Conservation (phyloP, 805 yeast species). For the Candida easanensis region DNA sequence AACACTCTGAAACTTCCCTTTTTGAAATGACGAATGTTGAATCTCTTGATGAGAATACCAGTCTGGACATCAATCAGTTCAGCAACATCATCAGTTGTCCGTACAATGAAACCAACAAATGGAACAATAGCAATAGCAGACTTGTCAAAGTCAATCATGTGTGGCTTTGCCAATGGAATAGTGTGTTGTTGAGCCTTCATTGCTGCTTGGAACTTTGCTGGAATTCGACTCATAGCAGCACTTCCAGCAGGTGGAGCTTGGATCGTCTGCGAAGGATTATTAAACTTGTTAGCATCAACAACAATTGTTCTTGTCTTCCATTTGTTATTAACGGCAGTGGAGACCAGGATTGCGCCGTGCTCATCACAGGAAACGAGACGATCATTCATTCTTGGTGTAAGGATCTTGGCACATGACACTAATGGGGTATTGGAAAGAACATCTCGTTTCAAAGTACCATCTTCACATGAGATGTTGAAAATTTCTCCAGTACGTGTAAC, state of each 20-base stretch:
- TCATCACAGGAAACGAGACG: constrained; percentile 55
- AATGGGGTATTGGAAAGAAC: constrained; percentile 34
- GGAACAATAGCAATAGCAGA: constrained; percentile 52
- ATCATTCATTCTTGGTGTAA: constrained; percentile 75
- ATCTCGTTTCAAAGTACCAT: constrained; percentile 40
- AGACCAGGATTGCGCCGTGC: constrained; percentile 53
- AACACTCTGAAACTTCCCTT: constrained; percentile 58
- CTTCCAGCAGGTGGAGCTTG: background rate
- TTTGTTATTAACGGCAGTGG: constrained; percentile 56
- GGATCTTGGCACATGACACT: constrained; percentile 51
- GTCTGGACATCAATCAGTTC: constrained; percentile 77
- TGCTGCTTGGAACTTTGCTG: background rate
- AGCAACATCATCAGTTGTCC: constrained; percentile 53
- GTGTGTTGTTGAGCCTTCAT: background rate
- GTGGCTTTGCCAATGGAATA: background rate
- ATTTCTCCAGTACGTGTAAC: constrained; percentile 51
- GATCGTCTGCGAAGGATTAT: constrained; percentile 17
- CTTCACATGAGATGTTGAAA: constrained; percentile 45
- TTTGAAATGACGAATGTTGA: constrained; percentile 61
- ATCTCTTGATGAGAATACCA: constrained; percentile 62
- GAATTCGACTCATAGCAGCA: background rate
- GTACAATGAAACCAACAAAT: constrained; percentile 71
- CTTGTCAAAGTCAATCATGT: constrained; percentile 19
- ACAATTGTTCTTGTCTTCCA: constrained; percentile 59
- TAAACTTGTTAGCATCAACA: constrained; percentile 40